Percentiles rank a stretch among this genome's conserved stretches.
phyloP scores from a whole-genome alignment of 1,284 basidiomycete genomes.

The Mycosarcoma mackinlayi region DNA sequence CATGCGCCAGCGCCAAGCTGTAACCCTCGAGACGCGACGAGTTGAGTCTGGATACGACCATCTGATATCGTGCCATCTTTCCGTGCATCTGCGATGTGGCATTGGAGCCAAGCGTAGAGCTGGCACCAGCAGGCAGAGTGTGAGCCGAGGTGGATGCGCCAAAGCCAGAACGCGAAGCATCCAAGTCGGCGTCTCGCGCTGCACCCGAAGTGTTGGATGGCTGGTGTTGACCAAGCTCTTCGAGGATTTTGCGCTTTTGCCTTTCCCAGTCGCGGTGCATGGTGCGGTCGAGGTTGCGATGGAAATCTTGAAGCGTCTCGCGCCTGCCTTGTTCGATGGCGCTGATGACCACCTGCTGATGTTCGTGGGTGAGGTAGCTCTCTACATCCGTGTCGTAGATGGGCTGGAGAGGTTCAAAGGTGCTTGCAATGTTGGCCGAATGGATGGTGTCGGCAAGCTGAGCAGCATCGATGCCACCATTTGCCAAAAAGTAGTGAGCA shows the following conservation, averaged over 20 bases:
- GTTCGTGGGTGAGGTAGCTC: conserved; percentile 83
- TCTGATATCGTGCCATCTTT: conserved; percentile 64
- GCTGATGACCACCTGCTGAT: conserved; percentile 91
- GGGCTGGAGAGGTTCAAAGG: conserved; percentile 87
- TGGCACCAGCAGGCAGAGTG: conserved; percentile 25
- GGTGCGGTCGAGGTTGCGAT: conserved; percentile 80
- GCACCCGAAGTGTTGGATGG: conserved; percentile 20
- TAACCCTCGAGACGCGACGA: conserved; percentile 57
- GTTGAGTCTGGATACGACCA: conserved; percentile 60
- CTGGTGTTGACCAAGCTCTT: conserved; percentile 78
- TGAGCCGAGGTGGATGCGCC: conserved; percentile 51
- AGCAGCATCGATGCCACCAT: conserved; percentile 87
- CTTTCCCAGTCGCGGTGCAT: conserved; percentile 86
- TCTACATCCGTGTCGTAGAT: conserved; percentile 90
- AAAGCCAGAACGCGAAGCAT: conserved; percentile 34
- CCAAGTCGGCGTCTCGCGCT: conserved; percentile 18
- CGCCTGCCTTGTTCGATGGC: conserved; percentile 89
- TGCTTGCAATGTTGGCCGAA: conserved; percentile 82
- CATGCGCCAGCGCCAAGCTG: conserved; percentile 52
- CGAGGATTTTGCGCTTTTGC: conserved; percentile 87
- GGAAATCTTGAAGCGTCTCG: conserved; percentile 86
- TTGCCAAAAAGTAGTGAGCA: conserved; percentile 76
- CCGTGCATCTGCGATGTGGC: conserved; percentile 56
- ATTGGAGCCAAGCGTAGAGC: conserved; percentile 16
- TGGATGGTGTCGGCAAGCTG: conserved; percentile 82